Percentiles rank a stretch among this genome's conserved stretches.
Evolutionary conservation across 2,329 filamentous ascomycete species (phyloP).

Genomic region (Cytospora mali): DNA sequence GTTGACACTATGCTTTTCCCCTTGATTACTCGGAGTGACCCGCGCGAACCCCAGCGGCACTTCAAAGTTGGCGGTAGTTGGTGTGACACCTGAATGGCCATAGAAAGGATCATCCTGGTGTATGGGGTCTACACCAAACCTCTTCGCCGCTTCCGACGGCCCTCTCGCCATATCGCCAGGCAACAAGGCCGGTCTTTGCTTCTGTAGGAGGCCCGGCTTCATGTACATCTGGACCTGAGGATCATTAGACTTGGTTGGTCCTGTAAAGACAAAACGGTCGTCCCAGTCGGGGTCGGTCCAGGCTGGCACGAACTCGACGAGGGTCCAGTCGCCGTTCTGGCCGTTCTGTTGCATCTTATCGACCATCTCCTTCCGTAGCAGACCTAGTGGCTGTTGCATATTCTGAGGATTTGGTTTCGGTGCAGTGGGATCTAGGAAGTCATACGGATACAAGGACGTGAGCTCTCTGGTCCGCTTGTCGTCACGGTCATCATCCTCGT

Average conservation of each 20-base stretch:
- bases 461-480: neutral
- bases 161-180: constrained; percentile 1
- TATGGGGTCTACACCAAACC: constrained; percentile 14
- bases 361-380: constrained; percentile 11
- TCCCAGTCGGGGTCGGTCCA: constrained; percentile 27
- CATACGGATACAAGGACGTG: neutral
- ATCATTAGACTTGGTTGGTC: neutral
- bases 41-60: constrained; percentile 1
- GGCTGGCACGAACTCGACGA: constrained; percentile 24
- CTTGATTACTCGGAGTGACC: neutral
- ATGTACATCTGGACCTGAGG: constrained; percentile 4
- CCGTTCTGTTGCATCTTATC: neutral
- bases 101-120: neutral
- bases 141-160: constrained; percentile 19
- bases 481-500: neutral
- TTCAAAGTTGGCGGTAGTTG: constrained; percentile 1
- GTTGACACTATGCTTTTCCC: neutral
- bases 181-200: constrained; percentile 17
- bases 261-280: constrained; percentile 7
- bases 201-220: constrained; percentile 9
- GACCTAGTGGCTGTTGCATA: neutral
- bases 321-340: constrained; percentile 8
- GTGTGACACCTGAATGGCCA: constrained; percentile 16
- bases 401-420: neutral
- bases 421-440: neutral